These are phyloP conservation scores for Puccinia coronata DNA, from an alignment of 1,284 basidiomycete species.

Conservation along the genomic window DNA sequence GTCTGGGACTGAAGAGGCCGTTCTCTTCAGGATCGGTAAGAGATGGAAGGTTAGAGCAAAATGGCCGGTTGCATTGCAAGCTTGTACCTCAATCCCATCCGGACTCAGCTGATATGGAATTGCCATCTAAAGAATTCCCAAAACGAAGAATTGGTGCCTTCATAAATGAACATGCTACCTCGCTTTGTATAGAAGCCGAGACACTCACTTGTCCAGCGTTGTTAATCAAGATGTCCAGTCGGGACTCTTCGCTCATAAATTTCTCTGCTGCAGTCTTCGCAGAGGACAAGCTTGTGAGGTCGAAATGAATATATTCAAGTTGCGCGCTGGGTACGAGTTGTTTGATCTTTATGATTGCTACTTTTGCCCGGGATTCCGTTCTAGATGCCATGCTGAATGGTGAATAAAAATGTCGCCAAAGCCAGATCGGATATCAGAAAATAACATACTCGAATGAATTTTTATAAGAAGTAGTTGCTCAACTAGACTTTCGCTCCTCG, in stretches of 20 bases:
- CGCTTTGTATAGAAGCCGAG: neutral
- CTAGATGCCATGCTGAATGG: constrained; percentile 31
- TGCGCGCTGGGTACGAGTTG: constrained; percentile 50
- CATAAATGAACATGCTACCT: too few species aligned
- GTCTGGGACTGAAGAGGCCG: constrained; percentile 1
- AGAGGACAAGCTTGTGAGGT: constrained; percentile 56
- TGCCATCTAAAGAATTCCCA: too few species aligned
- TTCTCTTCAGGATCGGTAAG: constrained; percentile 21
- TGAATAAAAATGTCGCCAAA: neutral
- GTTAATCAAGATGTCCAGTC: constrained; percentile 58
- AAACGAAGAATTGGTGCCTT: too few species aligned
- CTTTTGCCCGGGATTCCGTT: constrained; percentile 1
- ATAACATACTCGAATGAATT: neutral
- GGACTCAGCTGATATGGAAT: constrained; percentile 15
- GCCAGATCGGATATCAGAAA: neutral
- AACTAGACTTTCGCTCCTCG: constrained; percentile 38
- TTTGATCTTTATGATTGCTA: constrained; percentile 37
- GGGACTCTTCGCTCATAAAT: constrained; percentile 52
- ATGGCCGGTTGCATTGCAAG: constrained; percentile 39
- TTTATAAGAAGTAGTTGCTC: neutral
- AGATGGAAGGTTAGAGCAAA: constrained; percentile 32
- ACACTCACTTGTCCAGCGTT: constrained; percentile 54
- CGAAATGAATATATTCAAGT: constrained; percentile 56
- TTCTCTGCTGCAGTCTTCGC: constrained; percentile 55
- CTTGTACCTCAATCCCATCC: constrained; percentile 44